Evolutionary conservation across 2,329 filamentous ascomycete species (phyloP).

Genomic region (Fusarium sp.): DNA sequence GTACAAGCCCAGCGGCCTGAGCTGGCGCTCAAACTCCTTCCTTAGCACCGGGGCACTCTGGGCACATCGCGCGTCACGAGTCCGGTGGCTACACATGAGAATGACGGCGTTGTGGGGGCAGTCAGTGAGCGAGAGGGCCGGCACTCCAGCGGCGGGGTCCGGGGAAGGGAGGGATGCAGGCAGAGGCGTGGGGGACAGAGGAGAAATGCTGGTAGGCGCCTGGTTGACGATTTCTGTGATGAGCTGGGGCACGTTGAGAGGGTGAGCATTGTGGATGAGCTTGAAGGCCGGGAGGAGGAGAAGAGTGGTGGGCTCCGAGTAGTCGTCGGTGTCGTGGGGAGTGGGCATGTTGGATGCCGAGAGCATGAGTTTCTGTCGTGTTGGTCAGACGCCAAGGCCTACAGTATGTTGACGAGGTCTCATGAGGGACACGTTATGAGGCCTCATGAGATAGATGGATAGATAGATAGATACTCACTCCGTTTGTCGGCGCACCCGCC

Average conservation of each 20-base stretch:
- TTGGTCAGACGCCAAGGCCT: neutral
- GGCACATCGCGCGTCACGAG: conserved; percentile 94
- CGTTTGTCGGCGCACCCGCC: conserved; percentile 74
- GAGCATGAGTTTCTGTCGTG: conserved; percentile 82
- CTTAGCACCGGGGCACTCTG: conserved; percentile 93
- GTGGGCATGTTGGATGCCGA: conserved; percentile 93
- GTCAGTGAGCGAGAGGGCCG: conserved; percentile 59
- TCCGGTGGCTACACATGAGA: conserved; percentile 93
- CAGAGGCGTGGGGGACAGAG: conserved; percentile 64
- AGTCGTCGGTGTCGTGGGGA: conserved; percentile 75
- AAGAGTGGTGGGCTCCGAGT: conserved; percentile 81
- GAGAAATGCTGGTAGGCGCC: conserved; percentile 81
- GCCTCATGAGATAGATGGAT: neutral
- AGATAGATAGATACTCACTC: conserved; percentile 66
- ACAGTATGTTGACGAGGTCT: neutral
- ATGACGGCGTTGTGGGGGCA: conserved; percentile 90
- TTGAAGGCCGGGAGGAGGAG: conserved; percentile 90
- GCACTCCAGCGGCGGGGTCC: conserved; percentile 49
- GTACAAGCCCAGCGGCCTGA: conserved; percentile 87
- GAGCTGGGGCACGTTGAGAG: conserved; percentile 79
- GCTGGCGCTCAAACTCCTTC: conserved; percentile 89
- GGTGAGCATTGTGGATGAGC: conserved; percentile 87
- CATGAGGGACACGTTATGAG: neutral
- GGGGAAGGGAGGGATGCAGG: conserved; percentile 53
- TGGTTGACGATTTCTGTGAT: conserved; percentile 79